A percentile compares a stretch with the other conserved stretches of the same genome.
Conservation (phyloP, 805 yeast genomes). For the Ogataea sp. region DNA sequence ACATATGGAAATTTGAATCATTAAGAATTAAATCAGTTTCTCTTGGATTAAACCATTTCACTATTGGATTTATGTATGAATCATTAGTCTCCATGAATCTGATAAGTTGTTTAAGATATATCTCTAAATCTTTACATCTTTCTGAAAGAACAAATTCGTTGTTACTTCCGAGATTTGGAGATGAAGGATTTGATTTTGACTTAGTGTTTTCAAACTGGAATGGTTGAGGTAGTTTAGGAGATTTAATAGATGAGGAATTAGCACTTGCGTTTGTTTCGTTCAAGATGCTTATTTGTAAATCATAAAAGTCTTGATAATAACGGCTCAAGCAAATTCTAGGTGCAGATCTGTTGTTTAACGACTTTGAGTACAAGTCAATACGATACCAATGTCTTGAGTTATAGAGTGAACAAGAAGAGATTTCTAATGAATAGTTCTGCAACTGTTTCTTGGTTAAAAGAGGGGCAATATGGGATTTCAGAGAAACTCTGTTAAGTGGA, state of each 20-base stretch:
- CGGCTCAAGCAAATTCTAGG: conserved; percentile 32
- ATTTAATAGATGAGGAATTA: conserved; percentile 3
- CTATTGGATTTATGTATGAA: background rate
- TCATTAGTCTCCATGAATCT: background rate
- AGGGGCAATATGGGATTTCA: background rate
- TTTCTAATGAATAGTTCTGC: background rate
- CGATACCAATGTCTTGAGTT: conserved; percentile 46
- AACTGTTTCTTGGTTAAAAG: background rate
- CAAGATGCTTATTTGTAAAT: conserved; percentile 30
- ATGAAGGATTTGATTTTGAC: background rate
- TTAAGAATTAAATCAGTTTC: background rate
- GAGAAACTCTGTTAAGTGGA: background rate
- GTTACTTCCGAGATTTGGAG: background rate
- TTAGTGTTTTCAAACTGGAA: conserved; percentile 21
- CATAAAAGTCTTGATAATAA: conserved; percentile 44
- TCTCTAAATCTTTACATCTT: background rate
- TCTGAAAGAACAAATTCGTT: background rate
- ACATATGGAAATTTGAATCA: background rate
- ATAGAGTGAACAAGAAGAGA: conserved; percentile 9
- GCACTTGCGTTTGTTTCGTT: background rate
- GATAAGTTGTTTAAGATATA: background rate
- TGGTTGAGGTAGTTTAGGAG: conserved; percentile 41
- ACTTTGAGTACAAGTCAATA: conserved; percentile 27
- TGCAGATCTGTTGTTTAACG: conserved; percentile 23
- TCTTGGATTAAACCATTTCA: background rate